Conservation (phyloP, 2,329 filamentous ascomycete species). For the Celoporthe dispersa region DNA sequence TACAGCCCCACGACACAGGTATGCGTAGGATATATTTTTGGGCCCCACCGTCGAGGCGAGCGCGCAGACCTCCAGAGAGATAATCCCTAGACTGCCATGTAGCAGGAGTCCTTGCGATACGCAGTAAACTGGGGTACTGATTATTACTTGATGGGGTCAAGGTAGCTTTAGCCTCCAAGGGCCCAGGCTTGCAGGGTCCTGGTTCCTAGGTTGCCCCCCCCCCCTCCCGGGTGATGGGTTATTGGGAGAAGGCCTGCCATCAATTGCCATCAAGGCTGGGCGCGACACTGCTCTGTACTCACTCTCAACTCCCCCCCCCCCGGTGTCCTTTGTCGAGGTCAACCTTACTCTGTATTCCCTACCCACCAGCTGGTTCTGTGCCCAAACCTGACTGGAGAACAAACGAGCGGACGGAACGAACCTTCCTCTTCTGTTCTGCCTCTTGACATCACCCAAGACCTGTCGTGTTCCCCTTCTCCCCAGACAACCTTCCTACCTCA, state of each 20-base stretch:
- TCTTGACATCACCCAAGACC: conserved; percentile 5
- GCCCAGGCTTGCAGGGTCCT: background rate
- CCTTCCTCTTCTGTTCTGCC: conserved; percentile 14
- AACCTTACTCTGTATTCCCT: background rate
- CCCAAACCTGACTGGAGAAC: background rate
- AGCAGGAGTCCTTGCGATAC: too few relatives aligned
- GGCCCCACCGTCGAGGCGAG: background rate
- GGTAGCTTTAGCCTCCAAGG: too few relatives aligned
- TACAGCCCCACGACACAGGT: background rate
- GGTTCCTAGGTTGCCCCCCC: background rate
- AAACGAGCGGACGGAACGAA: background rate
- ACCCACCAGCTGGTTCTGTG: background rate
- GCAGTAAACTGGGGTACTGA: background rate
- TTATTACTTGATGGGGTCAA: too few relatives aligned
- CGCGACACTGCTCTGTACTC: background rate
- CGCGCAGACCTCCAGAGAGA: background rate
- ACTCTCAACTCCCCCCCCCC: background rate
- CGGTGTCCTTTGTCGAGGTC: background rate
- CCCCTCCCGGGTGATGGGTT: background rate
- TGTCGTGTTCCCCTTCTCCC: background rate
- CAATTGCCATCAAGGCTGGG: background rate
- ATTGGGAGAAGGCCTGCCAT: background rate
- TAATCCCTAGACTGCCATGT: background rate
- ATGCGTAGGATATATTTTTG: background rate
- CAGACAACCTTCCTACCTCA: conserved; percentile 13